These are phyloP conservation scores for Diplocarpon mali DNA, from an alignment of 2,329 filamentous ascomycete genomes.

Conservation along the genomic window DNA sequence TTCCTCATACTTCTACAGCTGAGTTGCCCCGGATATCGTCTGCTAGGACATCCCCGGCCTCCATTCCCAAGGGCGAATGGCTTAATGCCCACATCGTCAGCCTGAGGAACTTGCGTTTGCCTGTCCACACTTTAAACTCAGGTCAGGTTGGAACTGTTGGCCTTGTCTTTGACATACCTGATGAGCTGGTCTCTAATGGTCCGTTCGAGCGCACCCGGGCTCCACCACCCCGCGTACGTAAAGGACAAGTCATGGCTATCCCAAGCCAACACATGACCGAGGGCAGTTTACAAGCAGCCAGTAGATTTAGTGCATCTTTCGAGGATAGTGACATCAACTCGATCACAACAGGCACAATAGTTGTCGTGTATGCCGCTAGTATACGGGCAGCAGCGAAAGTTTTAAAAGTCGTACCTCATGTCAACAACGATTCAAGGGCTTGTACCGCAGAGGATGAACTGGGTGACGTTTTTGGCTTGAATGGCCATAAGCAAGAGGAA, in stretches of 20 bases:
- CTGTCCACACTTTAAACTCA: slow-evolving; percentile 62
- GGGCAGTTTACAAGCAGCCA: slow-evolving; percentile 51
- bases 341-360: slow-evolving; percentile 54
- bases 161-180: slow-evolving; percentile 45
- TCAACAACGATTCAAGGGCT: slow-evolving; percentile 16
- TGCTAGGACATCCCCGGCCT: slow-evolving; percentile 41
- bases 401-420: slow-evolving; percentile 34
- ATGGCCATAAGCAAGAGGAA: slow-evolving; percentile 33
- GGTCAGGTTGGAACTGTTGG: slow-evolving; percentile 89
- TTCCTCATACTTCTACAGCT: slow-evolving; percentile 41
- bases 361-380: slow-evolving; percentile 81
- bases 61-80: slow-evolving; percentile 58
- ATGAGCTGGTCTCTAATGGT: slow-evolving; percentile 27
- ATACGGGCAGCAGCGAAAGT: slow-evolving; percentile 74
- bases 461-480: slow-evolving; percentile 47
- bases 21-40: slow-evolving; percentile 43
- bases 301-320: slow-evolving; percentile 63
- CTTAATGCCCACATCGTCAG: slow-evolving; percentile 71
- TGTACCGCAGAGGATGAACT: slow-evolving; percentile 19
- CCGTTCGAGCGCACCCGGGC: slow-evolving; percentile 24
- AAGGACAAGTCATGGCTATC: slow-evolving; percentile 74
- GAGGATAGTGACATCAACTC: slow-evolving; percentile 48
- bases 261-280: slow-evolving; percentile 47
- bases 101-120: slow-evolving; percentile 75
- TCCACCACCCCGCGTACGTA: slow-evolving; percentile 41